Base-by-base conservation (phyloP, 805 yeast genomes). In the Sugiyamaella floridensis region DNA sequence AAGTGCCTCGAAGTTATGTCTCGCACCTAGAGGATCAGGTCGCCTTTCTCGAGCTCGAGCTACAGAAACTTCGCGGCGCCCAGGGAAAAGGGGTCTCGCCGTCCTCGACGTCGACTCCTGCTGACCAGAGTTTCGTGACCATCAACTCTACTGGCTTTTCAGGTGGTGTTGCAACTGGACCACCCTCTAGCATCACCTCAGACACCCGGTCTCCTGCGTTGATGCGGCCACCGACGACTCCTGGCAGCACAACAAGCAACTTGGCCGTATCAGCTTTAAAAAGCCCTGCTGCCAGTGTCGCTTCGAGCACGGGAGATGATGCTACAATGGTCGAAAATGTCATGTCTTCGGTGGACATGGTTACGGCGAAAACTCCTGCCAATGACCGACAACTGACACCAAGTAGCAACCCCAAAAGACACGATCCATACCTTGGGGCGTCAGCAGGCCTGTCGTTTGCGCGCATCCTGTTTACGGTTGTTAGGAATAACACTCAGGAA, bases 401-500 rank as follows among this genome's bases (percentile, higher is more conserved):
- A 32, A 14, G 37, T 11, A 32, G 37, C 37, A 32, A 32, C 12
- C 37, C 37, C 12, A 32, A 32, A 32, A 10, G 37, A 11, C 48
- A 45, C 34, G 9, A 53, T 16, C 55, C 62, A 14, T 62, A 61
- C 48, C 57, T 68, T 40, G 69, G 71, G 15, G 57, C 66, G 6
- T 58, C 68, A 14, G 57, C 70, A 1, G 85, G 86, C 1, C 79
- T 83, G 5, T 81, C 89, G 4, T 88, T 88, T 69, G 89, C 95
- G 8, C 79, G 81, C 57, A 70, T 88, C 57, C 79, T 88, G 74
- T 76, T 83, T 48, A 85, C 95, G 0, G 96, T 95, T 0, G 81
- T 86, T 15, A 83, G 83, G 60, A 52, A 63, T 12, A 58, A 65
- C 41, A 64, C 65, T 26, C 43, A 52, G 9, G 56, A 57, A 40